These are phyloP conservation scores for Leptographium galeiforme DNA, from an alignment of 2,329 filamentous ascomycete species.

Conservation along the genomic window DNA sequence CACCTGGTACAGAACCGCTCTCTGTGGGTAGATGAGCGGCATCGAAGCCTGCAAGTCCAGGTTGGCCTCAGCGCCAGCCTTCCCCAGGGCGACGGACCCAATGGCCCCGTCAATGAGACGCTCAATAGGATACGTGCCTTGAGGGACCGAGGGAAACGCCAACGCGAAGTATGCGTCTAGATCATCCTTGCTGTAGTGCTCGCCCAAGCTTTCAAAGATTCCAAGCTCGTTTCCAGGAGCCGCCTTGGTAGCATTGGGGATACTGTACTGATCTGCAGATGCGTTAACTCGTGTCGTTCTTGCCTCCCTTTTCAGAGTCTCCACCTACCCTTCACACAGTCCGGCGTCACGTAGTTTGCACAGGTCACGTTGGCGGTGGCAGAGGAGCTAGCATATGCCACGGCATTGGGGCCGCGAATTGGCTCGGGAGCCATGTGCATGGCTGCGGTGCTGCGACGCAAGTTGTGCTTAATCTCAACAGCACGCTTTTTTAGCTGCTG, in stretches of 20 bases:
- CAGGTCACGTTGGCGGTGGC: conserved; percentile 7
- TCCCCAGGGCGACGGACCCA: conserved; percentile 5
- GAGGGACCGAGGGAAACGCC: conserved; percentile 12
- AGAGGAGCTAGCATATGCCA: not conserved
- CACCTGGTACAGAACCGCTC: conserved; percentile 18
- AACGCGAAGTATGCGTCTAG: conserved; percentile 13
- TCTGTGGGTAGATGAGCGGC: conserved; percentile 37
- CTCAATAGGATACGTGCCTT: conserved; percentile 16
- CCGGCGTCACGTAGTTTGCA: conserved; percentile 9
- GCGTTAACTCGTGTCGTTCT: not conserved
- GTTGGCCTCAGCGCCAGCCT: conserved; percentile 21
- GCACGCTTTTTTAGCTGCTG: not conserved
- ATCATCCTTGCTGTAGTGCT: conserved; percentile 17
- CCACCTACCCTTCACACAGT: conserved; percentile 9
- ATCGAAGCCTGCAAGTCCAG: conserved; percentile 35
- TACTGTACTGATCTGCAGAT: conserved; percentile 12
- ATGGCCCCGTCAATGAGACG: conserved; percentile 15
- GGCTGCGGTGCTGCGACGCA: not conserved
- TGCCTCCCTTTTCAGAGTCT: not conserved
- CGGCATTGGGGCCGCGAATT: not conserved
- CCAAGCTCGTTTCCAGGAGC: conserved; percentile 14
- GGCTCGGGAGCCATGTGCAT: conserved; percentile 1
- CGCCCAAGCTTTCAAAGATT: conserved; percentile 14
- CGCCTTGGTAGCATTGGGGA: conserved; percentile 12
- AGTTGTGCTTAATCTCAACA: too few relatives aligned